Conservation (phyloP, 2,329 filamentous ascomycete species). For the Boeremia lycopersici region DNA sequence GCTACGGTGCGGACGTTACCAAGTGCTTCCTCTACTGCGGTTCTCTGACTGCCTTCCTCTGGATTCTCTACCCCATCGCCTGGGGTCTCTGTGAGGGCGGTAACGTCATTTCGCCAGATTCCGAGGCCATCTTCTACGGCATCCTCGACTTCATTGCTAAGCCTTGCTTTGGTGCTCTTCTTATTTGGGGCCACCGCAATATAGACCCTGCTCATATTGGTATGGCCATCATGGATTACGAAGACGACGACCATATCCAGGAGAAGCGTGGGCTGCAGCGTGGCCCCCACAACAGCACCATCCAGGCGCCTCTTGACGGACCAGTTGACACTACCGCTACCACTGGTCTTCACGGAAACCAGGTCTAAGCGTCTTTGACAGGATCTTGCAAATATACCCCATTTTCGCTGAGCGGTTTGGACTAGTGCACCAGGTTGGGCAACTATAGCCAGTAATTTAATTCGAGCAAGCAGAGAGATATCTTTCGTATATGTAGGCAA, state of each 20-base stretch:
- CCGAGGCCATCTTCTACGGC: constrained; percentile 72
- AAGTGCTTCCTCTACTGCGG: constrained; percentile 62
- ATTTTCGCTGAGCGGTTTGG: not conserved
- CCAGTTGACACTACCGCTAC: not conserved
- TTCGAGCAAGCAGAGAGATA: not conserved
- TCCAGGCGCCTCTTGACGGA: constrained; percentile 3
- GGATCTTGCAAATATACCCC: not conserved
- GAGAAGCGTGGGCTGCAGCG: constrained; percentile 25
- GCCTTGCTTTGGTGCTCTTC: constrained; percentile 65
- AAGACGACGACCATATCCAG: constrained; percentile 40
- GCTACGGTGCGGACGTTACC: constrained; percentile 60
- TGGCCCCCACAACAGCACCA: not conserved
- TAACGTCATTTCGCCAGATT: constrained; percentile 69
- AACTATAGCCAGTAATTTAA: not conserved
- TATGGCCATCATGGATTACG: constrained; percentile 57
- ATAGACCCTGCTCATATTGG: constrained; percentile 65
- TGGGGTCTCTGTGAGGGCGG: constrained; percentile 70
- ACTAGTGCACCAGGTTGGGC: not conserved
- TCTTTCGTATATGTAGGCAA: not conserved
- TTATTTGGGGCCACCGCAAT: constrained; percentile 67
- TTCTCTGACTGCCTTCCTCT: constrained; percentile 64
- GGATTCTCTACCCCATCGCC: constrained; percentile 66
- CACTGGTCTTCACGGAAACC: not conserved
- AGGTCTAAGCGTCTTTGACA: constrained; percentile 3
- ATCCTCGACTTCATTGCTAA: constrained; percentile 70